Percentiles rank a stretch among this genome's conserved stretches.
Evolutionary conservation across 371 early-diverging fungal genomes (phyloP).

Genomic region (Chytridiales sp.): DNA sequence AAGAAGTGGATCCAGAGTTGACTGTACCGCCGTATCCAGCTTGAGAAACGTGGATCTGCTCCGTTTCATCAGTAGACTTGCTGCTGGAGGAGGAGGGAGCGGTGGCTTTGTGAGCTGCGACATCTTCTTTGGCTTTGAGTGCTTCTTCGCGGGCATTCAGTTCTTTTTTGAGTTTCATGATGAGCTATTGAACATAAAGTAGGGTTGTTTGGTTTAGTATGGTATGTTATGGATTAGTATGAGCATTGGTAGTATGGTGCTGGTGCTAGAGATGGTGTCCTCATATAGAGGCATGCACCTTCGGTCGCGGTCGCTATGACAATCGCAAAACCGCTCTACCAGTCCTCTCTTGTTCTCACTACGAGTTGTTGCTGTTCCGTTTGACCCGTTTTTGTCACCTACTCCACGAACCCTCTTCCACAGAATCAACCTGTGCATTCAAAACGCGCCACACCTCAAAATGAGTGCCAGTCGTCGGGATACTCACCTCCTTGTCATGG

Average conservation of each 20-base stretch:
- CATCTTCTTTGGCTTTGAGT: conserved; percentile 2
- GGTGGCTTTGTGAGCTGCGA: conserved; percentile 3
- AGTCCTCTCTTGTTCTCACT: neutral
- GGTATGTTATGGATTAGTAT: neutral
- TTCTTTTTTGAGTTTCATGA: conserved; percentile 14
- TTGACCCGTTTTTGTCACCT: neutral
- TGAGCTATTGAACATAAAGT: neutral
- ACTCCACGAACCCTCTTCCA: neutral
- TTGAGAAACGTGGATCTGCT: conserved; percentile 4
- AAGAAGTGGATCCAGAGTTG: conserved; percentile 14
- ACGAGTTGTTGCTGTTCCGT: neutral
- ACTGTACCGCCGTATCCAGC: conserved; percentile 16
- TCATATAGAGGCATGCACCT: neutral
- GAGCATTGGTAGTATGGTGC: neutral
- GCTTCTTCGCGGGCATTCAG: conserved; percentile 13
- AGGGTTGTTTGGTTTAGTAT: neutral
- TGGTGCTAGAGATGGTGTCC: neutral
- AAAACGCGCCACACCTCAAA: neutral
- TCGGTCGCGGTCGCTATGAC: neutral
- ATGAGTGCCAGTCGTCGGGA: too few species aligned
- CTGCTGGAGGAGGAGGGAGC: conserved; percentile 3
- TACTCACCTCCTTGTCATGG: conserved; percentile 21
- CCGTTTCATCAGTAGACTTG: conserved; percentile 1
- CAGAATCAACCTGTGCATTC: neutral
- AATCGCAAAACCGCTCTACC: neutral